phyloP scores from a whole-genome alignment of 2,329 filamentous ascomycete genomes.

The Monosporascus ibericus region DNA sequence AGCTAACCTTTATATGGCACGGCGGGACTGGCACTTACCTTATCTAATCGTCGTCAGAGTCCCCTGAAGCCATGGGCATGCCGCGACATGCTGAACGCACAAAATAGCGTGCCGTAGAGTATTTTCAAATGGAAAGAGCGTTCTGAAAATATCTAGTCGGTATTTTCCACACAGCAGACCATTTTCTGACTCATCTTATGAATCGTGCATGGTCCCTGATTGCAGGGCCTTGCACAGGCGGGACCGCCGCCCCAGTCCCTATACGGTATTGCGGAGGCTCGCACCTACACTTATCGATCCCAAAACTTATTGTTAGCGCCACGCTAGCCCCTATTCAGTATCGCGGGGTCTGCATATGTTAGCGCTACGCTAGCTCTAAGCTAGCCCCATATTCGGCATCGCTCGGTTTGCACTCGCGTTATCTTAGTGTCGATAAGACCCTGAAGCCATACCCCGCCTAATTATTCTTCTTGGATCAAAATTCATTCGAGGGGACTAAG shows the following conservation, averaged over 20 bases:
- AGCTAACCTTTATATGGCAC: not conserved
- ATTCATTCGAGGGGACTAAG: not conserved
- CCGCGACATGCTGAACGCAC: no score
- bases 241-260: not conserved
- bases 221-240: not conserved
- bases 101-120: no score
- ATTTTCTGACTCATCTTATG: no score
- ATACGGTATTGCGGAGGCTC: not conserved
- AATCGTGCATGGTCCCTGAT: no score
- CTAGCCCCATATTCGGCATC: not conserved
- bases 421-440: not conserved
- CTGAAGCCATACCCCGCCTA: not conserved
- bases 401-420: not conserved
- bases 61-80: no score
- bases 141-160: no score
- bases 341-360: not conserved
- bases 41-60: no score
- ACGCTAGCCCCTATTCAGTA: not conserved
- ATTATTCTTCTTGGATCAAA: not conserved
- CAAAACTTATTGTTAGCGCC: not conserved
- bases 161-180: no score
- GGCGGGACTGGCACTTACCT: no score
- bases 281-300: not conserved
- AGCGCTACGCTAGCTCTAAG: not conserved
- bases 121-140: no score